A percentile compares a stretch with the other conserved stretches of the same genome.
Evolutionary conservation across 2,329 filamentous ascomycete genomes (phyloP).

Genomic region (Torrubiella hemipterigena): DNA sequence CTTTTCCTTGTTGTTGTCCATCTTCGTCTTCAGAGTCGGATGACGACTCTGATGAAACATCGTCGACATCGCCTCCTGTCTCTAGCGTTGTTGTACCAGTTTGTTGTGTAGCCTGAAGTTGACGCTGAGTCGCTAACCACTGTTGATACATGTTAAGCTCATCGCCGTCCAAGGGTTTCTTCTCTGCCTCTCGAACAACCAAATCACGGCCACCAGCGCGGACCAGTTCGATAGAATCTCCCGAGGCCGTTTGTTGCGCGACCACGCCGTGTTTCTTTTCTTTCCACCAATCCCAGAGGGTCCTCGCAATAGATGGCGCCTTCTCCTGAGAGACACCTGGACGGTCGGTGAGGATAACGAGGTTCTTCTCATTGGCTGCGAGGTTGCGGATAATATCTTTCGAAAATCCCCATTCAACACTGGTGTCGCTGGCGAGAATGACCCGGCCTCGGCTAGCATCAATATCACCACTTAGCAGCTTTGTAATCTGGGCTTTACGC

Average conservation of each 20-base stretch:
- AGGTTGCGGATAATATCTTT: constrained; percentile 65
- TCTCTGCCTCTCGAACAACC: constrained; percentile 46
- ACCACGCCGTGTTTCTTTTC: constrained; percentile 53
- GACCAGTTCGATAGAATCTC: constrained; percentile 52
- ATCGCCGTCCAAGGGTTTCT: constrained; percentile 57
- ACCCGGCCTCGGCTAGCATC: constrained; percentile 48
- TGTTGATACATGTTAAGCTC: constrained; percentile 81
- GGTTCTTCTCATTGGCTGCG: constrained; percentile 64
- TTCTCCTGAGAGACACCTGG: constrained; percentile 28
- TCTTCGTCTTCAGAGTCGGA: constrained; percentile 83
- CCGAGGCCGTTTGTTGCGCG: constrained; percentile 40
- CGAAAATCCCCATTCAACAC: constrained; percentile 90
- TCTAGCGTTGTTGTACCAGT: constrained; percentile 56
- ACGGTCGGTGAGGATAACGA: constrained; percentile 79
- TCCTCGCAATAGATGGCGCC: constrained; percentile 52
- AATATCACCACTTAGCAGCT: constrained; percentile 40
- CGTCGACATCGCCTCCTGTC: constrained; percentile 62
- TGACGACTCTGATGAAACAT: constrained; percentile 75
- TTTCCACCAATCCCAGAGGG: constrained; percentile 71
- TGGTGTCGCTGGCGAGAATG: constrained; percentile 82
- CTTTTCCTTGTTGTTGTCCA: constrained; percentile 80
- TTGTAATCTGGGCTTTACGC: constrained; percentile 66
- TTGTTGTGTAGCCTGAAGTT: constrained; percentile 73
- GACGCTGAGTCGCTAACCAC: constrained; percentile 78
- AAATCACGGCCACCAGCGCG: constrained; percentile 52